Percentiles rank a stretch among this genome's conserved stretches.
Conservation (phyloP, 257 asterid genomes). For the Coffea eugenioides region DNA sequence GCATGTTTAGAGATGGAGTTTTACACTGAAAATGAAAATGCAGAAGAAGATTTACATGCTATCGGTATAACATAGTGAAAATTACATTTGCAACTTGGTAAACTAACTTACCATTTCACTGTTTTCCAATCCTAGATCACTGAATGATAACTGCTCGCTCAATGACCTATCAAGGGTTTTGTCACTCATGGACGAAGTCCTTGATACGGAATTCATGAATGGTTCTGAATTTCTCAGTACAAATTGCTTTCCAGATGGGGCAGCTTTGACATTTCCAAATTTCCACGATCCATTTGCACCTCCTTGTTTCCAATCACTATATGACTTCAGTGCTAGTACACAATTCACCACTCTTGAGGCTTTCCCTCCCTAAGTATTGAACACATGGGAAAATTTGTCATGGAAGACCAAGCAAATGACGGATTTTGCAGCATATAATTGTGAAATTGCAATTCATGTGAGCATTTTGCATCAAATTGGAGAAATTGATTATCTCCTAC, state of each 20-base stretch:
- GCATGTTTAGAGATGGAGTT: conserved; percentile 45
- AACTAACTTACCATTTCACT: conserved; percentile 46
- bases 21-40: conserved; percentile 48
- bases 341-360: conserved; percentile 73
- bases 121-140: conserved; percentile 35
- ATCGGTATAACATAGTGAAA: conserved; percentile 7
- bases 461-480: neutral
- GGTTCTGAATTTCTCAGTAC: conserved; percentile 51
- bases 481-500: neutral
- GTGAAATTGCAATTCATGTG: neutral
- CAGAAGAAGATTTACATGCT: neutral
- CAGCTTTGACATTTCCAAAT: conserved; percentile 54
- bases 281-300: conserved; percentile 71
- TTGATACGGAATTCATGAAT: conserved; percentile 53
- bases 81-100: conserved; percentile 3
- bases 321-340: conserved; percentile 73
- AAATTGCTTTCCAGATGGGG: conserved; percentile 53
- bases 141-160: conserved; percentile 31
- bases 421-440: neutral
- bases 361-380: conserved; percentile 65
- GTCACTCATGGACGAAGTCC: conserved; percentile 46
- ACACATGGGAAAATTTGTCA: neutral
- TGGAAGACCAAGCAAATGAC: neutral
- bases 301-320: conserved; percentile 72
- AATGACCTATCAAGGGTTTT: conserved; percentile 40